Base-by-base conservation (phyloP, 2,329 filamentous ascomycete genomes). In the Hymenoscyphus linearis region DNA sequence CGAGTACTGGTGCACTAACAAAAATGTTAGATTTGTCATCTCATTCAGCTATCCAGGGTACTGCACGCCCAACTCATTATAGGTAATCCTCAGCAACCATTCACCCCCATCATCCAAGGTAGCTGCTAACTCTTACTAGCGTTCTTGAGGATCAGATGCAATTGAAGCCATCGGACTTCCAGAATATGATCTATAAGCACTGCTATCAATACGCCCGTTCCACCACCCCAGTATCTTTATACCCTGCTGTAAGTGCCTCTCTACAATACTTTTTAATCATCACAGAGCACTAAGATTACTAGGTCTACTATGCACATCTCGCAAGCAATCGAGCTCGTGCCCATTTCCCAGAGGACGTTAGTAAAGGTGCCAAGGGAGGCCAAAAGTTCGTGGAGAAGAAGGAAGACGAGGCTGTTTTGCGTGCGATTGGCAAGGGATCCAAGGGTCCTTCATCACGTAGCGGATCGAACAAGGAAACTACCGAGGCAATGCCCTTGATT, bases 251-350 rank as follows among this genome's bases (percentile, higher is more conserved):
- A 27, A 16, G 22, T 36, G 65, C 52, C 52, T 9, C 3, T 25
- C 40, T 12, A 18, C 40, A 47, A 22, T 22, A 3, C 12, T 9
- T 47, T 47, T 22, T 55, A 5, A 55, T 35, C 60, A 54, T 50
- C 57, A 63, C 53, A 63, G 52, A 52, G 66, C 73, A 76, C 83
- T 36, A 61, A 67, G 66, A 87, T 66, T 95, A 95, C 0, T 92
- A 95, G 0, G 88, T 98, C 0, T 99, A 99, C 80, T 99, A 99
- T 68, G 92, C 96, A 0, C 95, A 99, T 75, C 76, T 99, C 65
- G 92, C 93, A 36, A 88, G 91, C 9, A 85, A 86, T 61, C 90
- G 95, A 56, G 91, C 90, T 22, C 86, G 86, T 59, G 80, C 86
- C 3, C 95, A 99, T 66, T 87, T 93, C 69, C 74, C 79, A 61